These are phyloP conservation scores for Pseudozyma tsukubaensis DNA, from an alignment of 1,284 basidiomycete genomes.

Conservation along the genomic window DNA sequence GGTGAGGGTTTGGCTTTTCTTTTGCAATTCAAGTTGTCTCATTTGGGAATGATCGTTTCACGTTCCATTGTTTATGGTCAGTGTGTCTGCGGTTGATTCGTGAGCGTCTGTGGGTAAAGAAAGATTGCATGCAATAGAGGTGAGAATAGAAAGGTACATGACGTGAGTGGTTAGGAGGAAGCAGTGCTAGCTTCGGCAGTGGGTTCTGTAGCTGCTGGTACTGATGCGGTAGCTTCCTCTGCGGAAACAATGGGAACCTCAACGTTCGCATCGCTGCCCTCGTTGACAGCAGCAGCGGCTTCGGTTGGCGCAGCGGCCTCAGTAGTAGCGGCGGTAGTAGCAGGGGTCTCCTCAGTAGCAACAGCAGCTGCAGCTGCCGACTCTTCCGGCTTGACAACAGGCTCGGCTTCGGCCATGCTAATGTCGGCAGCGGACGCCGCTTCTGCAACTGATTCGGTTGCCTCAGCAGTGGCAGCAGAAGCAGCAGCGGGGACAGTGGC, in stretches of 20 bases:
- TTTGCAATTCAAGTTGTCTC: not conserved
- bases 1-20: not conserved
- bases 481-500: conserved; percentile 7
- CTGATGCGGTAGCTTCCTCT: no score
- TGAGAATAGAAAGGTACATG: no score
- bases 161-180: no score
- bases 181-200: no score
- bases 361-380: conserved; percentile 3
- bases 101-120: no score
- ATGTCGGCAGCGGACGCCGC: conserved; percentile 7
- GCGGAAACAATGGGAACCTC: no score
- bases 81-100: not conserved
- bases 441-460: not conserved
- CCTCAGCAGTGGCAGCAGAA: not conserved
- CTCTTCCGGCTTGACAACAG: conserved; percentile 1
- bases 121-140: no score
- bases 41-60: not conserved
- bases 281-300: not conserved
- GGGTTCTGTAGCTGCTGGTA: no score
- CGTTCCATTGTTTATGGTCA: not conserved
- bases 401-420: conserved; percentile 11
- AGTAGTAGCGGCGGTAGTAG: not conserved
- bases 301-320: not conserved
- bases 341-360: not conserved
- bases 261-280: not conserved